Conservation (phyloP, 2,329 filamentous ascomycete genomes). For the Calcarisporium arbuscula region DNA sequence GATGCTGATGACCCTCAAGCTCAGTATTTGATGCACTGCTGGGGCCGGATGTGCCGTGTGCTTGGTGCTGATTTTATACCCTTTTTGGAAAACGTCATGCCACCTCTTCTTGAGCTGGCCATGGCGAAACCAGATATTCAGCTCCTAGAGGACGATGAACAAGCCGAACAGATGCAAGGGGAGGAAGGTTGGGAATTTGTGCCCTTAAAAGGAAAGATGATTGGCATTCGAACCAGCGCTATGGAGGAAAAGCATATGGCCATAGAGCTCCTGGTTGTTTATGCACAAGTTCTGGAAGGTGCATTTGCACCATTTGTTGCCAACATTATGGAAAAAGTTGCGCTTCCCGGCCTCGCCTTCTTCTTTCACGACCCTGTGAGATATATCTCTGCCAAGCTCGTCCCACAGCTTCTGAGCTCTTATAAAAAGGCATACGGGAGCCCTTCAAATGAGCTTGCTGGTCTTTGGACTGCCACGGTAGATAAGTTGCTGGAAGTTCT, state of each 20-base stretch:
- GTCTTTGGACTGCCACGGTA: conserved; percentile 78
- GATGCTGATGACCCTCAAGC: conserved; percentile 94
- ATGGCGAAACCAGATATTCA: conserved; percentile 97
- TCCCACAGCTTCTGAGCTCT: conserved; percentile 86
- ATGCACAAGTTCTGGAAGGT: conserved; percentile 90
- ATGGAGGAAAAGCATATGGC: conserved; percentile 99
- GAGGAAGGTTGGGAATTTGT: conserved; percentile 98
- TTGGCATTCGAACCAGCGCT: conserved; percentile 93
- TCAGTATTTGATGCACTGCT: conserved; percentile 96
- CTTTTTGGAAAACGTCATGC: conserved; percentile 90
- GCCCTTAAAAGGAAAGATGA: conserved; percentile 94
- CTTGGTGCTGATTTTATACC: conserved; percentile 85
- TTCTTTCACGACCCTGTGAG: conserved; percentile 99
- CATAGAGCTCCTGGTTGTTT: conserved; percentile 96
- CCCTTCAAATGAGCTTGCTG: conserved; percentile 70
- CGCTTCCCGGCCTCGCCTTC: conserved; percentile 87
- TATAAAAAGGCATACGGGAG: conserved; percentile 89
- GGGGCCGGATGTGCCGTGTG: conserved; percentile 97
- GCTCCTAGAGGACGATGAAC: conserved; percentile 88
- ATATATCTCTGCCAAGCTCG: conserved; percentile 88
- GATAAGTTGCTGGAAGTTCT: conserved; percentile 91
- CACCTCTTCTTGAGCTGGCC: conserved; percentile 82
- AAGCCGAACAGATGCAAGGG: conserved; percentile 85
- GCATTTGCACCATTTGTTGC: conserved; percentile 87
- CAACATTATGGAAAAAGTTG: conserved; percentile 95